Conservation (phyloP, 352 stramenopile species). For the Phytophthora fragariaefolia region DNA sequence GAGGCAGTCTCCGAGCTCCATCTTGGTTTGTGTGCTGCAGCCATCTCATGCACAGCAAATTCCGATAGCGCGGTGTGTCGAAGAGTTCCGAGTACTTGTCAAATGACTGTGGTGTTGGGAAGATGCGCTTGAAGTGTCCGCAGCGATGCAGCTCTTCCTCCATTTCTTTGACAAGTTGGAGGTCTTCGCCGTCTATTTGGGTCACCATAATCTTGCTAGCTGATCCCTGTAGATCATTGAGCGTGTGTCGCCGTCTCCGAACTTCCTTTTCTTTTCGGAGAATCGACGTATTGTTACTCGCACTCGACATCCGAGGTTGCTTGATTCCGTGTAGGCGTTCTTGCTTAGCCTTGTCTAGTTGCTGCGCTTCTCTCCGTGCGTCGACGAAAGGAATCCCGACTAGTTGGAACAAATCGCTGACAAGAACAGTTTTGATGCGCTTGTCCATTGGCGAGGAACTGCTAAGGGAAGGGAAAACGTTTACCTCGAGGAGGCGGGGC, state of each 20-base stretch:
- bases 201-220: conserved; percentile 16
- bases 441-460: conserved; percentile 89
- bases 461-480: conserved; percentile 90
- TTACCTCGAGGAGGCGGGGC: conserved; percentile 92
- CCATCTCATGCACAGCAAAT: conserved; percentile 68
- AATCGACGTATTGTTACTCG: conserved; percentile 4
- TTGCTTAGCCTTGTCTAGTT: conserved; percentile 54
- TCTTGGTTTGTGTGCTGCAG: conserved; percentile 42
- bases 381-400: conserved; percentile 67
- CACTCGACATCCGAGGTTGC: conserved; percentile 1
- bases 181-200: conserved; percentile 66
- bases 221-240: conserved; percentile 44
- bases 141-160: conserved; percentile 67
- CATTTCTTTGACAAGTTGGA: conserved; percentile 61
- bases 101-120: conserved; percentile 62
- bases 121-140: conserved; percentile 80
- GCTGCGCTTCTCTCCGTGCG: conserved; percentile 35
- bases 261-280: conserved; percentile 27
- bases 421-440: conserved; percentile 88
- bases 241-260: conserved; percentile 30
- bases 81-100: conserved; percentile 64
- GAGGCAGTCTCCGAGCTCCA: conserved; percentile 25
- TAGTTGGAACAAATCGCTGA: conserved; percentile 90
- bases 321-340: conserved; percentile 57
- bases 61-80: conserved; percentile 60